A percentile compares a stretch with the other conserved stretches of the same genome.
Evolutionary conservation across 2,329 filamentous ascomycete species (phyloP).

Genomic region (Madurella fahalii): DNA sequence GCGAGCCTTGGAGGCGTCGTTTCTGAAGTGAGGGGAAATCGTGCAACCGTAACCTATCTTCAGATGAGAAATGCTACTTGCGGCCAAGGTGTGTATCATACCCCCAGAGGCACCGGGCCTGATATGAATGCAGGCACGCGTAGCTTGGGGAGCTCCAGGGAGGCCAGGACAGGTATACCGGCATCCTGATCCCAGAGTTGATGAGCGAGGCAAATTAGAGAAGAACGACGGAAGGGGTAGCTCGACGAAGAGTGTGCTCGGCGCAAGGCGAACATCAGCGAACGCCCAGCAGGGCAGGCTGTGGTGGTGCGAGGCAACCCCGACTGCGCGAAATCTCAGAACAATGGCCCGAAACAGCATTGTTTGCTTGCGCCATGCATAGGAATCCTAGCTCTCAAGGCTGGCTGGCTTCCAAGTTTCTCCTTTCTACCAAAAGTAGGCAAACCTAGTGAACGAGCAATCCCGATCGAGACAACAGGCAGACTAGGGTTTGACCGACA

Average conservation of each 20-base stretch:
- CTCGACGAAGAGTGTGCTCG: background rate
- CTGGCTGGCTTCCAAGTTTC: background rate
- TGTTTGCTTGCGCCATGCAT: background rate
- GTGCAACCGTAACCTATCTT: too few species aligned
- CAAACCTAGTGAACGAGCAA: too few species aligned
- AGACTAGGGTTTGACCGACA: too few species aligned
- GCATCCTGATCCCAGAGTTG: background rate
- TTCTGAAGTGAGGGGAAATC: too few species aligned
- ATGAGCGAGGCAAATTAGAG: background rate
- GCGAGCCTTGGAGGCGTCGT: too few species aligned
- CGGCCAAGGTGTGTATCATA: background rate
- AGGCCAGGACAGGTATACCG: background rate
- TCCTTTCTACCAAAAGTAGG: too few species aligned
- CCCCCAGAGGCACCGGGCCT: background rate
- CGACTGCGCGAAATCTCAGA: background rate
- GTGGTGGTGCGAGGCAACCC: background rate
- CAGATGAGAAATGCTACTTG: too few species aligned
- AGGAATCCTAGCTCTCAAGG: background rate
- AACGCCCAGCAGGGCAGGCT: background rate
- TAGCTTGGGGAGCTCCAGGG: background rate
- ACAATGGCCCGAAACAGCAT: background rate
- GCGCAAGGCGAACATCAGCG: background rate
- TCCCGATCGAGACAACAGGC: too few species aligned
- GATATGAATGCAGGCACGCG: background rate
- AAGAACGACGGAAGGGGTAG: background rate